These are phyloP conservation scores for Calycina herbarum DNA, from an alignment of 2,329 filamentous ascomycete genomes.

Conservation along the genomic window DNA sequence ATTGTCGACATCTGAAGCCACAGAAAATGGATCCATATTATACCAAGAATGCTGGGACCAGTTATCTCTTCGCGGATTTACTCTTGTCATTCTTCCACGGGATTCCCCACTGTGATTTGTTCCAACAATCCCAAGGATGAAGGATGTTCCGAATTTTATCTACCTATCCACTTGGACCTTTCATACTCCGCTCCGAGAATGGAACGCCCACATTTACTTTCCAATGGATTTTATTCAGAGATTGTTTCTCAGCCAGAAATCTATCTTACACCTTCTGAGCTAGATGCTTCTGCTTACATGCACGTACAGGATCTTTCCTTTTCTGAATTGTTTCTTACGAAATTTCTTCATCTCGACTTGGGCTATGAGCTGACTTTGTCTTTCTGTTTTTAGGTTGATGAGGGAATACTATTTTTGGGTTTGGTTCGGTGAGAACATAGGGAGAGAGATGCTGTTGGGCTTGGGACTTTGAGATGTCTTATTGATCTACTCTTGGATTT, in stretches of 20 bases:
- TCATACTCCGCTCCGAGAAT: background rate
- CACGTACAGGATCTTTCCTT: conserved; percentile 1
- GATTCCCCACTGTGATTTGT: background rate
- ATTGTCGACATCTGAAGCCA: background rate
- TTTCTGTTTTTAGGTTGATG: background rate
- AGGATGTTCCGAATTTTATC: background rate
- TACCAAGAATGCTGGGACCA: background rate
- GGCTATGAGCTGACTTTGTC: background rate
- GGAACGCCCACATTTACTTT: background rate
- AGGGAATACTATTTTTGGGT: background rate
- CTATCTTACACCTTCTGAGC: background rate
- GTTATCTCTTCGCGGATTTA: background rate
- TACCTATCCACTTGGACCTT: background rate
- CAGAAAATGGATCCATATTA: background rate
- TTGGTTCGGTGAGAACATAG: background rate
- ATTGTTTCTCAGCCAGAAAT: background rate
- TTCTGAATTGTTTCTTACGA: background rate
- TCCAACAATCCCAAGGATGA: background rate
- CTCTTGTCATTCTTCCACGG: background rate
- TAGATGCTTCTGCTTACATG: background rate
- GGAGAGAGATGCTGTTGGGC: background rate
- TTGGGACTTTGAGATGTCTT: background rate
- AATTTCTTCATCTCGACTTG: background rate
- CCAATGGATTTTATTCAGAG: background rate
- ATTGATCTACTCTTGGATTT: background rate